Conservation (phyloP, 2,329 filamentous ascomycete species). For the Ophioceras dolichostomum region DNA sequence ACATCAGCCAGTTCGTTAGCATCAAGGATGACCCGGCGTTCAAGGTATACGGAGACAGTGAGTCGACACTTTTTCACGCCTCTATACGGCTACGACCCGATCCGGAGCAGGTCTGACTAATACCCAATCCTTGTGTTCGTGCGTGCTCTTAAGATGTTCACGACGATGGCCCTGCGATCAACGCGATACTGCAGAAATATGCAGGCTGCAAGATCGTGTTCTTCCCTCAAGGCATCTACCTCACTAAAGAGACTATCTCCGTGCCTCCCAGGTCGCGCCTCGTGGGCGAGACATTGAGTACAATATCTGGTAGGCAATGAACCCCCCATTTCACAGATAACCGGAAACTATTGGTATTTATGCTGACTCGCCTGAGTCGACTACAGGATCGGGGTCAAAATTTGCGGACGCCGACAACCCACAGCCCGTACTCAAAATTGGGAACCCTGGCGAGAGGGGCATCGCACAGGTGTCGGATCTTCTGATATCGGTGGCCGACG, state of each 20-base stretch:
- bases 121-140: too few relatives aligned
- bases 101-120: too few relatives aligned
- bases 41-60: conserved; percentile 25
- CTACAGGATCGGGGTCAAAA: conserved; percentile 28
- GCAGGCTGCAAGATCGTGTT: conserved; percentile 32
- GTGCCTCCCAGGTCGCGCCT: conserved; percentile 38
- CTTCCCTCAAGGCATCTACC: conserved; percentile 43
- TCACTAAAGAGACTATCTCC: conserved; percentile 35
- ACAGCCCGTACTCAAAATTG: conserved; percentile 44
- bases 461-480: conserved; percentile 52
- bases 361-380: conserved; percentile 36
- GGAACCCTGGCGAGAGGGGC: conserved; percentile 43
- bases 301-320: conserved; percentile 31
- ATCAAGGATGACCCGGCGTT: conserved; percentile 27
- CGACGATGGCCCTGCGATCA: conserved; percentile 19
- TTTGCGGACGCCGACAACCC: conserved; percentile 40
- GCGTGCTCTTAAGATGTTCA: too few relatives aligned
- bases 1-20: conserved; percentile 27
- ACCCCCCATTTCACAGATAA: conserved; percentile 28
- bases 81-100: too few relatives aligned
- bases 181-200: conserved; percentile 16
- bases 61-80: conserved; percentile 5
- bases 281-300: conserved; percentile 42
- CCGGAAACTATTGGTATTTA: conserved; percentile 28
- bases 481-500: conserved; percentile 48